A percentile compares a stretch with the other conserved stretches of the same genome.
Evolutionary conservation across 768 basidiomycete species (phyloP).

Genomic region (Kwoniella pini): DNA sequence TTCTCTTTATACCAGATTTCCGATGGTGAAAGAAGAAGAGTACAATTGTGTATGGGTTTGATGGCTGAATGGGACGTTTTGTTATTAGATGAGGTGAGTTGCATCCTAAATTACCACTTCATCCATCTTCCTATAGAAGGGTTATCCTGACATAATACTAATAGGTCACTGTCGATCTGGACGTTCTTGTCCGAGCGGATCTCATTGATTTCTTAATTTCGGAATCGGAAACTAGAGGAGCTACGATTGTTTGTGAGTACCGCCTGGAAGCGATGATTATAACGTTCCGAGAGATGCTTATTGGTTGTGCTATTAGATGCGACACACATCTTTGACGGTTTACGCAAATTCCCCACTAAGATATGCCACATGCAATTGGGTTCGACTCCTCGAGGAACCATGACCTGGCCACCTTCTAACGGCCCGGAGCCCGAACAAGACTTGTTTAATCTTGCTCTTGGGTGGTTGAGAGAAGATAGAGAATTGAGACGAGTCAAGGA

Average conservation of each 20-base stretch:
- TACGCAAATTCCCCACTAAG: conserved; percentile 88
- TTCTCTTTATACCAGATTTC: too few relatives aligned
- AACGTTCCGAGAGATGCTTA: conserved; percentile 3
- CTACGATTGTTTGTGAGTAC: conserved; percentile 79
- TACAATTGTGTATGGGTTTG: conserved; percentile 93
- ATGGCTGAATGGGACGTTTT: conserved; percentile 94
- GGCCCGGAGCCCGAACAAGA: conserved; percentile 22
- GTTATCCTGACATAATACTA: not conserved
- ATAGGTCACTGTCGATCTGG: conserved; percentile 93
- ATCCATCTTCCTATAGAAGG: not conserved
- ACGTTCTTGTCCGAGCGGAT: conserved; percentile 89
- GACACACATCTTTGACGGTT: conserved; percentile 95
- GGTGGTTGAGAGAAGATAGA: conserved; percentile 85
- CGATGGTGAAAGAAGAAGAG: conserved; percentile 88
- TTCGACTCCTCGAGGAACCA: conserved; percentile 62
- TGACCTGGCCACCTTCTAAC: conserved; percentile 66
- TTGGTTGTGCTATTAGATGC: conserved; percentile 64
- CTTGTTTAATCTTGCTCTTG: conserved; percentile 73
- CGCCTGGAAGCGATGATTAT: not conserved
- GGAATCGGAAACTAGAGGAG: conserved; percentile 75
- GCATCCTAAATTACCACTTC: not conserved
- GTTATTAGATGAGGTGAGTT: conserved; percentile 81
- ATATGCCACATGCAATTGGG: conserved; percentile 89
- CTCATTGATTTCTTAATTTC: conserved; percentile 81
- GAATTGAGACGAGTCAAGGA: conserved; percentile 56